Evolutionary conservation across 1,284 basidiomycete species (phyloP).

Genomic region (Inonotus obliquus): DNA sequence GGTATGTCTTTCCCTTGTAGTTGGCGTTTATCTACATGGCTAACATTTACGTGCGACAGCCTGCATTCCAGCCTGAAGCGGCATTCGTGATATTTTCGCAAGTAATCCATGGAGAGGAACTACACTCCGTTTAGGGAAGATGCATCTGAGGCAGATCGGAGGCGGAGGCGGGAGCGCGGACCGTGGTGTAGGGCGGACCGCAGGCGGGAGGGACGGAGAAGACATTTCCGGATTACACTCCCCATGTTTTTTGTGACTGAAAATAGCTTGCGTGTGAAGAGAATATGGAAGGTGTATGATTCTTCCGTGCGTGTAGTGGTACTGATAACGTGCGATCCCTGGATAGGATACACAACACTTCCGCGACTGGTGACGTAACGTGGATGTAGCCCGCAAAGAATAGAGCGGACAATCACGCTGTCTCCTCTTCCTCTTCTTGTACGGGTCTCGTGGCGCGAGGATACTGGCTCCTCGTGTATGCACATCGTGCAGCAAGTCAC

Average conservation of each 20-base stretch:
- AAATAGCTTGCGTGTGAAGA: background rate
- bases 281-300: background rate
- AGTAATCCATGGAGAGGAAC: conserved; percentile 42
- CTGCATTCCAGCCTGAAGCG: conserved; percentile 53
- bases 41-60: conserved; percentile 29
- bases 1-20: conserved; percentile 33
- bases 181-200: background rate
- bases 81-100: conserved; percentile 55
- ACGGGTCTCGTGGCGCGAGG: background rate
- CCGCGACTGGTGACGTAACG: too few species aligned
- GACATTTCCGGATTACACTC: background rate
- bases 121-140: conserved; percentile 46
- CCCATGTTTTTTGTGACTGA: background rate
- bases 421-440: background rate
- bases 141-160: background rate
- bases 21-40: background rate
- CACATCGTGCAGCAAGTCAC: too few species aligned
- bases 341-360: too few species aligned
- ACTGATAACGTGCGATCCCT: background rate
- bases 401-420: background rate
- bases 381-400: too few species aligned
- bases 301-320: too few species aligned
- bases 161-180: background rate
- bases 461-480: background rate
- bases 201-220: background rate